Conservation (phyloP, 1,139 yeast species). For the Suhomyces bribrorum region DNA sequence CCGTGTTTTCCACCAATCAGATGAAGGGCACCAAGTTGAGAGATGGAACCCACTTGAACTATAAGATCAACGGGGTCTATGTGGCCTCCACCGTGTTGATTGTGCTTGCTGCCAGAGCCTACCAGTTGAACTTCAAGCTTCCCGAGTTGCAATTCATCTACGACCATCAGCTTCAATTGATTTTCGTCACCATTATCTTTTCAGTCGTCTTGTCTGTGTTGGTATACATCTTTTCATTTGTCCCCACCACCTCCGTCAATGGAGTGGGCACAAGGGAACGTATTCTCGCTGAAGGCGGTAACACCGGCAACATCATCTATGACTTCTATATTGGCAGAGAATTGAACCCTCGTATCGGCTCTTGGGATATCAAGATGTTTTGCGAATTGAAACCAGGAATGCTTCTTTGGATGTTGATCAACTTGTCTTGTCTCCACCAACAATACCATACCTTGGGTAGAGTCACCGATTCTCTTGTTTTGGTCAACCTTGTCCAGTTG, state of each 20-base stretch:
- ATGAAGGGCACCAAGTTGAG: constrained; percentile 70
- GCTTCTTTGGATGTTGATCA: constrained; percentile 79
- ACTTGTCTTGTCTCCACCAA: constrained; percentile 77
- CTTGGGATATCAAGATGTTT: constrained; percentile 84
- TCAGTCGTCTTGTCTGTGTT: constrained; percentile 62
- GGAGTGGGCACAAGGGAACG: constrained; percentile 62
- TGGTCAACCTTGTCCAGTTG: constrained; percentile 71
- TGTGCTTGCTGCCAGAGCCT: constrained; percentile 53
- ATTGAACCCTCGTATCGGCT: constrained; percentile 85
- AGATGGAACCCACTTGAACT: constrained; percentile 68
- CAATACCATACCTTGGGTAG: constrained; percentile 66
- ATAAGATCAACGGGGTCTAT: constrained; percentile 79
- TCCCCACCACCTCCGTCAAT: constrained; percentile 54
- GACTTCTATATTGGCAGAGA: constrained; percentile 99
- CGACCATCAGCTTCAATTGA: constrained; percentile 64
- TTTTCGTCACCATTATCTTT: constrained; percentile 62
- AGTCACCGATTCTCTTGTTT: constrained; percentile 69
- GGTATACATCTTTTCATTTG: constrained; percentile 68
- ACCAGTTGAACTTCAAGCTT: constrained; percentile 51
- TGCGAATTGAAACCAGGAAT: constrained; percentile 96
- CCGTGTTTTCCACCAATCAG: constrained; percentile 69
- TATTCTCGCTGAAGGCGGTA: constrained; percentile 83
- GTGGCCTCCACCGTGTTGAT: constrained; percentile 51
- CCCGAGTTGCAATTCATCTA: constrained; percentile 83
- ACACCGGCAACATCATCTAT: constrained; percentile 70